Percentiles rank a stretch among this genome's conserved stretches.
Evolutionary conservation across 164 flowering plant species (phyloP).

Genomic region (Vitis riparia): DNA sequence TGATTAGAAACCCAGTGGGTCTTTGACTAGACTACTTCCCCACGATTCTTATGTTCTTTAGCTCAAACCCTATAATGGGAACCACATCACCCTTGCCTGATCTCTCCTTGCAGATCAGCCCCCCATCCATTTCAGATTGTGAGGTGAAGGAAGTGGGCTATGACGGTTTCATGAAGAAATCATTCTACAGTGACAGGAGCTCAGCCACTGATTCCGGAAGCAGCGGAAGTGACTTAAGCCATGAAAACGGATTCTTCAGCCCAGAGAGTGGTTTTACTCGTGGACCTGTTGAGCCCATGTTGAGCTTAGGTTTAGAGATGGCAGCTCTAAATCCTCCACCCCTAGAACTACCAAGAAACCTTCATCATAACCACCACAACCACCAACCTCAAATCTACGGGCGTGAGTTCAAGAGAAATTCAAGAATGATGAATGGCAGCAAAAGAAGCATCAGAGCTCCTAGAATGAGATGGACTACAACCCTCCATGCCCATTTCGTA

Average conservation of each 20-base stretch:
- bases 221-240: slow-evolving; percentile 73
- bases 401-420: slow-evolving; percentile 60
- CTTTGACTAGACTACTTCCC: slow-evolving; percentile 15
- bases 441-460: slow-evolving; percentile 85
- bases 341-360: slow-evolving; percentile 13
- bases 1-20: not conserved
- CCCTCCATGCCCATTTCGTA: slow-evolving; percentile 91
- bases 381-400: slow-evolving; percentile 60
- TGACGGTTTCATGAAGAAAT: slow-evolving; percentile 22
- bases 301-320: slow-evolving; percentile 62
- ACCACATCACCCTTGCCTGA: slow-evolving; percentile 48
- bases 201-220: slow-evolving; percentile 58
- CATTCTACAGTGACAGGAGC: slow-evolving; percentile 32
- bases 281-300: slow-evolving; percentile 28
- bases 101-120: slow-evolving; percentile 85
- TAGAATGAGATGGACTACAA: slow-evolving; percentile 97
- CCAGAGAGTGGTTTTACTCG: slow-evolving; percentile 20
- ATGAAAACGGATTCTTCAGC: slow-evolving; percentile 44
- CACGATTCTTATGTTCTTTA: slow-evolving; percentile 15
- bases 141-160: slow-evolving; percentile 21
- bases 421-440: slow-evolving; percentile 37
- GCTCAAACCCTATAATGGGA: slow-evolving; percentile 27
- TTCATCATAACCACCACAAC: slow-evolving; percentile 25
- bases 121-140: slow-evolving; percentile 39
- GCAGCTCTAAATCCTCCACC: slow-evolving; percentile 17